Base-by-base conservation (phyloP, 768 basidiomycete species). In the Boletellus sp. region DNA sequence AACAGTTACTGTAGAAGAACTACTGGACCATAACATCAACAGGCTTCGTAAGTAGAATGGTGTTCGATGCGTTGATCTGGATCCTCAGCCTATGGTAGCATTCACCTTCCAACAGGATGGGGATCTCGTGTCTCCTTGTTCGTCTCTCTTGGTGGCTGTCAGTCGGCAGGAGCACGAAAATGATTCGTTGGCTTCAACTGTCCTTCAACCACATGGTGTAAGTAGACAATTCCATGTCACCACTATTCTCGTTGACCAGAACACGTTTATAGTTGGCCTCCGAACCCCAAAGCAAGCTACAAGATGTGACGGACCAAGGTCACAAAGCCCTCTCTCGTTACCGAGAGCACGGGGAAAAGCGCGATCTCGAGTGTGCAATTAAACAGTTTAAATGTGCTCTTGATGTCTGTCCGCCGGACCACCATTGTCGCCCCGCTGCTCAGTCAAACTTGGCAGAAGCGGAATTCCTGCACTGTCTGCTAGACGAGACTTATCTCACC, bases 341-440 rank as follows among this genome's bases (percentile, higher is more conserved):
- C 39, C 20, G n/a, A 15, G 33, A 26, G 5, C n/a, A 32, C 1
- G 32, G 22, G 2, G 28, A 15, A 8, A 36, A 13, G 19, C 26
- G 4, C n/a, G 39, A 53, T 15, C 44, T 51, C 11, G 40, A 52
- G 26, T 9, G 3, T 15, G 36, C 53, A 6, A 42, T 39, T 4
- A 19, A 38, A 33, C 34, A 34, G 0, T 52, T 54, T 31, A 23
- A 51, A 20, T 40, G 10, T n/a, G 53, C 41, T 12, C 40, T 54
- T 12, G 10, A 20, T 22, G 12, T 52, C n/a, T 54, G 53, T 20
- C 42, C 50, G 9, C 26, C 11, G 16, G 45, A 52, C 17, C 49
- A 54, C 13, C 50, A 40, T 6, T 42, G 53, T 42, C 50, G 40
- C 34, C 44, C 53, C 1, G 53, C 41, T 19, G 50, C 39, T 8